These are phyloP conservation scores for Eucalyptus erythrocorys DNA, from an alignment of 345 rosid species.

Conservation along the genomic window DNA sequence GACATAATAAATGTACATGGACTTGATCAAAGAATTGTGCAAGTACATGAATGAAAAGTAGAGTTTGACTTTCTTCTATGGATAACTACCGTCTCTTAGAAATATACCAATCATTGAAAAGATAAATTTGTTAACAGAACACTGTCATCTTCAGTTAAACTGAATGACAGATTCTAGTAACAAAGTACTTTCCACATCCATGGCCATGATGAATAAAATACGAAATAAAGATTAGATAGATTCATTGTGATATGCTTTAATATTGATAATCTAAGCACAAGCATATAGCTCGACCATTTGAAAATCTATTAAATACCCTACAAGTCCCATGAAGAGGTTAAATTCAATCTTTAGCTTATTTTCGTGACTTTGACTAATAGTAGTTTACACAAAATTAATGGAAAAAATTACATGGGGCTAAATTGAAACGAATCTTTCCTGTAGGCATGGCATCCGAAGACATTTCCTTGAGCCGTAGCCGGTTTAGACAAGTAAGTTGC, in stretches of 20 bases:
- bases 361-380: not conserved
- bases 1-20: not conserved
- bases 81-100: not conserved
- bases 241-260: not conserved
- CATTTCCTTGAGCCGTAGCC: not conserved
- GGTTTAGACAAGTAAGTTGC: not conserved
- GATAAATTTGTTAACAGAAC: not conserved
- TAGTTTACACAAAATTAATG: not conserved
- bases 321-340: not conserved
- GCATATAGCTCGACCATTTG: not conserved
- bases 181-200: not conserved
- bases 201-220: not conserved
- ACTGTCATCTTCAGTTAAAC: not conserved
- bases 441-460: not conserved
- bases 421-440: not conserved
- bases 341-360: not conserved
- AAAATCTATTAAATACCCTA: not conserved
- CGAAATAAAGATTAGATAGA: not conserved
- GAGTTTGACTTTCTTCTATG: not conserved
- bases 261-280: not conserved
- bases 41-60: not conserved
- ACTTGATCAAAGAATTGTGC: not conserved
- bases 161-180: not conserved
- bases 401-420: not conserved
- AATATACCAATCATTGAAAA: not conserved